Percentiles rank a stretch among this genome's conserved stretches.
Conservation (phyloP, 78 protist genomes). For the Acrasis kona region DNA sequence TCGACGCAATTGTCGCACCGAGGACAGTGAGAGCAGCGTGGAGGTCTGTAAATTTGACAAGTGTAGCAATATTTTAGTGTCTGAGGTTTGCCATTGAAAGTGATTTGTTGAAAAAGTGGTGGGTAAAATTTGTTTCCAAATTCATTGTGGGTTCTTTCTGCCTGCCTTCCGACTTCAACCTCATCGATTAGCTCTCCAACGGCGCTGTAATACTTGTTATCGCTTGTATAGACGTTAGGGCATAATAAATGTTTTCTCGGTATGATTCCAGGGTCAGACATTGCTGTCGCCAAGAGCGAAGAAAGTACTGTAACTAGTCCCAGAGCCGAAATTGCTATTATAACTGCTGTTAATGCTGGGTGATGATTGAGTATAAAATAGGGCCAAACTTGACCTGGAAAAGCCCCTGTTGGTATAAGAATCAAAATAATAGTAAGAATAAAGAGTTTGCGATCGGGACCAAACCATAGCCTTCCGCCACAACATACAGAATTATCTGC, state of each 20-base stretch:
- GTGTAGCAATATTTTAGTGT: constrained; percentile 10
- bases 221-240: background rate
- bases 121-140: background rate
- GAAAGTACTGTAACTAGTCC: background rate
- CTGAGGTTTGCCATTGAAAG: background rate
- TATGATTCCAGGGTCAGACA: constrained; percentile 8
- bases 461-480: background rate
- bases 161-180: background rate
- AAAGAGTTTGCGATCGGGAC: background rate
- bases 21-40: constrained; percentile 52
- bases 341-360: background rate
- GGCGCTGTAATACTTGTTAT: background rate
- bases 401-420: background rate
- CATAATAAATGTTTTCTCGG: background rate
- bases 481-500: no score
- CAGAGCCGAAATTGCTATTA: background rate
- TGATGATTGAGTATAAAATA: background rate
- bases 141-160: background rate
- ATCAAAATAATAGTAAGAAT: background rate
- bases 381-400: background rate
- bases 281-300: background rate
- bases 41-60: constrained; percentile 24
- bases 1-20: constrained; percentile 52
- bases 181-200: background rate
- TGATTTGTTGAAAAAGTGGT: background rate